Base-by-base conservation (phyloP, 2,329 filamentous ascomycete species). In the Aspergillus texensis region DNA sequence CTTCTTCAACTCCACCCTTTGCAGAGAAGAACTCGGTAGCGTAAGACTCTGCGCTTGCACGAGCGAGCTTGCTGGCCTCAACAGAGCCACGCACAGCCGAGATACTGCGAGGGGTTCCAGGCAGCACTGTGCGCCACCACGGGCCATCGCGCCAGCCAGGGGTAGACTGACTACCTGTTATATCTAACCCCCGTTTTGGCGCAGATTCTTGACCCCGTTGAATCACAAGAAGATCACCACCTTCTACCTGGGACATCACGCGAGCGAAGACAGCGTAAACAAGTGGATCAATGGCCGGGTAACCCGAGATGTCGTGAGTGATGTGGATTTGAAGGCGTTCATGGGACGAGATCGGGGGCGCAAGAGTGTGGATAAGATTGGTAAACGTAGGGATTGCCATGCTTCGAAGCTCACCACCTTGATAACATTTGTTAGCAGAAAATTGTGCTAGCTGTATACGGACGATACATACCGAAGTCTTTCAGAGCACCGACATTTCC, bases 221-320 rank as follows among this genome's bases (percentile, higher is more conserved):
- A 65, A 98, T 89, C 61, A 99, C 95, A 60, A 98, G 85, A 21
- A 99, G 85, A 73, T 98, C 95, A 61, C 95, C 95, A 68, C 95
- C 95, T 80, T 99, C 95, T 53, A 99, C 95, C 81, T 99, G 95
- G n/a, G 93, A 88, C 95, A 99, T 99, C 73, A 99, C 94, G 59
- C 93, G 90, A 61, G 91, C 91, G 82, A 99, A 99, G 67, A 95
- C 93, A 62, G 87, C 86, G 80, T 98, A 93, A 71, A 98, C 92
- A 60, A 97, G 86, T 21, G 94, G 93, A 76, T 98, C 94, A 70
- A 99, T 88, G 21, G 93, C 94, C 3, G 95, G 95, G 77, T 99
- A 99, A 70, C 93, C 93, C 70, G 93, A 89, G 50, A 99, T 87
- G 78, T 98, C 95, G 82, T 99, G 95, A 10, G 94, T 97, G 67